Percentiles rank a stretch among this genome's conserved stretches.
These are phyloP conservation scores for Boletus edulis DNA, from an alignment of 768 basidiomycete species.

Conservation along the genomic window DNA sequence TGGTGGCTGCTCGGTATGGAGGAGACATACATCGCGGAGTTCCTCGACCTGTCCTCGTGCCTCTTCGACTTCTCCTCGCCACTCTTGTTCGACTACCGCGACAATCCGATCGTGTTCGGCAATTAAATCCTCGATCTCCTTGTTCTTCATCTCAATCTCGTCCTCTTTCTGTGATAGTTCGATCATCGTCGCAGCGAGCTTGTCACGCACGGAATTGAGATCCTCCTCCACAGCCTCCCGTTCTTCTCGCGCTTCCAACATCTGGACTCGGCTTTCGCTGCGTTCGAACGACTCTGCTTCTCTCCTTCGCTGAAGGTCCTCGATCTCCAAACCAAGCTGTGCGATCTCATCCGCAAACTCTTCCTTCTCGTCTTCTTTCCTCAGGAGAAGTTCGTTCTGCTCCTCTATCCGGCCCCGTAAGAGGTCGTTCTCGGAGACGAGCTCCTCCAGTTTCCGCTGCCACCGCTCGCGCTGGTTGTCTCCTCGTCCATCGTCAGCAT, in stretches of 20 bases:
- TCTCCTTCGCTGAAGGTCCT: constrained; percentile 59
- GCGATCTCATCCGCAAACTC: constrained; percentile 67
- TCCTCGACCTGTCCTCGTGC: constrained; percentile 77
- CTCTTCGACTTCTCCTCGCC: constrained; percentile 86
- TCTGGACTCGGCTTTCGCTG: constrained; percentile 67
- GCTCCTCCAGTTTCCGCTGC: constrained; percentile 50
- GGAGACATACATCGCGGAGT: constrained; percentile 58
- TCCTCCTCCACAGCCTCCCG: constrained; percentile 79
- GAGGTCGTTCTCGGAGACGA: constrained; percentile 63
- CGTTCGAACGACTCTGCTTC: constrained; percentile 67
- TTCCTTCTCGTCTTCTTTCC: constrained; percentile 69
- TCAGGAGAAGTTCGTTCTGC: constrained; percentile 51
- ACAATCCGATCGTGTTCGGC: constrained; percentile 72
- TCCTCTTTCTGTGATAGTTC: constrained; percentile 86
- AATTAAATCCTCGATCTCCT: constrained; percentile 77
- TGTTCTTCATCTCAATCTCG: constrained; percentile 74
- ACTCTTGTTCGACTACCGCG: constrained; percentile 74
- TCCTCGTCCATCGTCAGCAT: constrained; percentile 39
- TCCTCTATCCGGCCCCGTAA: constrained; percentile 58
- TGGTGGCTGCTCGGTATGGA: background rate
- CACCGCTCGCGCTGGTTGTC: constrained; percentile 42
- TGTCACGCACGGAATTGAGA: constrained; percentile 69
- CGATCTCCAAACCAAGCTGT: constrained; percentile 60
- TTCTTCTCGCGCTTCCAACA: constrained; percentile 70
- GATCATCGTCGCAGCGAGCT: constrained; percentile 75